These are phyloP conservation scores for Acacia confusa DNA, from an alignment of 306 rosid species.

Conservation along the genomic window DNA sequence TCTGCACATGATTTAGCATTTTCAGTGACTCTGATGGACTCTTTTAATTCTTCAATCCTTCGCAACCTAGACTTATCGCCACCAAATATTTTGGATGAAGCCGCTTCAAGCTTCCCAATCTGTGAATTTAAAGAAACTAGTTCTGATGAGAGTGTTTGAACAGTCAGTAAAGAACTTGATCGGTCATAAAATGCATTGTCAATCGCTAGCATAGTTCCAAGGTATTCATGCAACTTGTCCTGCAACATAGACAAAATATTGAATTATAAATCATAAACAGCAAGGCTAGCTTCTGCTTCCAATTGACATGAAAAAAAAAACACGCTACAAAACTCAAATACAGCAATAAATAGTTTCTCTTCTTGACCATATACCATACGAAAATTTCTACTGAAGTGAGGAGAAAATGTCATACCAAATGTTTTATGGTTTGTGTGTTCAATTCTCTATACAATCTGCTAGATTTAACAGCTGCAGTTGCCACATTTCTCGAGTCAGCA, in stretches of 20 bases:
- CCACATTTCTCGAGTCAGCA: slow-evolving; percentile 73
- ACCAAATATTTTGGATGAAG: slow-evolving; percentile 91
- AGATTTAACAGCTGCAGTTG: slow-evolving; percentile 91
- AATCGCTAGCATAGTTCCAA: slow-evolving; percentile 85
- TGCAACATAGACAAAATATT: slow-evolving; percentile 43
- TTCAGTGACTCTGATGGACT: slow-evolving; percentile 68
- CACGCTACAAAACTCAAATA: background rate
- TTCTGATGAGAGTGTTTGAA: slow-evolving; percentile 90
- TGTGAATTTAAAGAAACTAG: slow-evolving; percentile 66
- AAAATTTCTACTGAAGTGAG: background rate
- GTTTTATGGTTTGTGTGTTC: slow-evolving; percentile 91
- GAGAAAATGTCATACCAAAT: slow-evolving; percentile 58
- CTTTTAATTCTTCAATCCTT: slow-evolving; percentile 84
- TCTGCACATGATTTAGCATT: slow-evolving; percentile 81
- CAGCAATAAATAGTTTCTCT: background rate
- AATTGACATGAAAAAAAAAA: background rate
- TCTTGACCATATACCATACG: background rate
- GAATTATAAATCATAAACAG: slow-evolving; percentile 20
- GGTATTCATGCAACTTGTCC: slow-evolving; percentile 96
- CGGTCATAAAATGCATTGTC: slow-evolving; percentile 87
- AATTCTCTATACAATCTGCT: slow-evolving; percentile 90
- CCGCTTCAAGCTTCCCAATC: slow-evolving; percentile 85
- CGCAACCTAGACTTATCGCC: slow-evolving; percentile 85
- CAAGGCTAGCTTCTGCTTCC: slow-evolving; percentile 9
- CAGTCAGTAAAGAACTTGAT: slow-evolving; percentile 84